phyloP scores from a whole-genome alignment of 768 basidiomycete genomes.

The Sporobolomyces pararoseus region DNA sequence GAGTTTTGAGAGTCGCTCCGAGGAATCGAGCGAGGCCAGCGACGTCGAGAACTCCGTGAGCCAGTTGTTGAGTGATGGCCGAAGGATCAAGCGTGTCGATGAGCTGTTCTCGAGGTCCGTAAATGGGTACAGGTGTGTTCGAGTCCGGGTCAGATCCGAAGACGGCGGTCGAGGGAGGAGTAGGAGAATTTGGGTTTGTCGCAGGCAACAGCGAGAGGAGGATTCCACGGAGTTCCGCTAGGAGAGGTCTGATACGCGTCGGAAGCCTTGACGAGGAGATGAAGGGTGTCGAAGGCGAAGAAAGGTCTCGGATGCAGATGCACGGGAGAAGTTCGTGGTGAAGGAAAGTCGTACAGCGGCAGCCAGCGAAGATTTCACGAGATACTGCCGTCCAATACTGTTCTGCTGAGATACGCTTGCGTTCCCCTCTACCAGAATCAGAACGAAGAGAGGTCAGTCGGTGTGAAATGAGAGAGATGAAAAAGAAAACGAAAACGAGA shows the following conservation, averaged over 20 bases:
- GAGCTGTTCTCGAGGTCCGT: conserved; percentile 57
- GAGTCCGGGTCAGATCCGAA: conserved; percentile 61
- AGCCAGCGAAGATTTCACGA: conserved; percentile 72
- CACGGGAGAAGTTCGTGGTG: conserved; percentile 38
- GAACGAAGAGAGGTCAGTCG: conserved; percentile 53
- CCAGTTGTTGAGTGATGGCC: conserved; percentile 76
- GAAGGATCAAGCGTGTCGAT: conserved; percentile 74
- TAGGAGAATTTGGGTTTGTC: conserved; percentile 24
- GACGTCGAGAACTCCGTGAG: conserved; percentile 71
- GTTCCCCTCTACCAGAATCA: conserved; percentile 66
- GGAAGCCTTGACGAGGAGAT: conserved; percentile 52
- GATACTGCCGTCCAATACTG: conserved; percentile 80
- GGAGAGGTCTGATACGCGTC: conserved; percentile 66
- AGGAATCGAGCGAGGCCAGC: conserved; percentile 72
- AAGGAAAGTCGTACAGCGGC: conserved; percentile 73
- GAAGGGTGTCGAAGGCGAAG: not conserved
- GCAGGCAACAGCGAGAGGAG: conserved; percentile 53
- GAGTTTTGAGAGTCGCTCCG: conserved; percentile 75
- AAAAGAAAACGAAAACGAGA: not conserved
- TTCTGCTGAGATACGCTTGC: conserved; percentile 68
- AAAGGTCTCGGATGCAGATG: conserved; percentile 44
- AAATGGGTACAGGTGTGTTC: conserved; percentile 58
- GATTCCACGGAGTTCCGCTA: conserved; percentile 73
- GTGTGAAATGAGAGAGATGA: not conserved
- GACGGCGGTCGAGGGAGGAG: conserved; percentile 36